Evolutionary conservation across 2,329 filamentous ascomycete species (phyloP).

Genomic region (Nigrospora osmanthi): DNA sequence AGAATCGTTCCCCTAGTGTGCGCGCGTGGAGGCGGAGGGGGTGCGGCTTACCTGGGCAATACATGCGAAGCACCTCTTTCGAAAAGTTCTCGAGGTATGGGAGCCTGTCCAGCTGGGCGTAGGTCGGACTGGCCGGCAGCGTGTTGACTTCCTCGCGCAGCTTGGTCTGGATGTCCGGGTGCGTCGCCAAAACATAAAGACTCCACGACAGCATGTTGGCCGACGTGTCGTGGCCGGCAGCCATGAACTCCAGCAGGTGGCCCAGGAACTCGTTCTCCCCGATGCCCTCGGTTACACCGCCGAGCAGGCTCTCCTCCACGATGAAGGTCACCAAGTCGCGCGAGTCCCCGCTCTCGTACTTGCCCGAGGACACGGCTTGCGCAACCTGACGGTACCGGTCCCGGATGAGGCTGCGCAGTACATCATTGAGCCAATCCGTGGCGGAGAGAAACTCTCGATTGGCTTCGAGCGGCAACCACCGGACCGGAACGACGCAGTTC

Average conservation of each 20-base stretch:
- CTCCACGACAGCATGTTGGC: slow-evolving; percentile 9
- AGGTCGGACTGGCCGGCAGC: neutral
- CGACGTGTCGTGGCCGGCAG: slow-evolving; percentile 8
- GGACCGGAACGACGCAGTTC: slow-evolving; percentile 6
- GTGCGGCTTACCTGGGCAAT: slow-evolving; percentile 5
- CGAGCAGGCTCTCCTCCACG: slow-evolving; percentile 6
- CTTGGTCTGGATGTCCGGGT: slow-evolving; percentile 4
- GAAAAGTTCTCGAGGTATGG: slow-evolving; percentile 6
- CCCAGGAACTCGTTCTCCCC: slow-evolving; percentile 5
- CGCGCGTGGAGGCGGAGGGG: neutral
- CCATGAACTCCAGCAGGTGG: slow-evolving; percentile 9
- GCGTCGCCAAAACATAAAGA: slow-evolving; percentile 4
- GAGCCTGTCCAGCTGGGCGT: slow-evolving; percentile 3
- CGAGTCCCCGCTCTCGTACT: slow-evolving; percentile 2
- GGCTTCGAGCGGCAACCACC: slow-evolving; percentile 7
- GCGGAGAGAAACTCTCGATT: slow-evolving; percentile 8
- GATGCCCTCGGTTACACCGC: slow-evolving; percentile 8
- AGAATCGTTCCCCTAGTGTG: slow-evolving; percentile 3
- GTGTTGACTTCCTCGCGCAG: slow-evolving; percentile 3
- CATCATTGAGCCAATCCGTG: slow-evolving; percentile 5
- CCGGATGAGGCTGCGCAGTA: slow-evolving; percentile 2
- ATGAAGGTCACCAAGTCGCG: slow-evolving; percentile 7
- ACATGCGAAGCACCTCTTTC: slow-evolving; percentile 4
- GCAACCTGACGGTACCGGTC: neutral
- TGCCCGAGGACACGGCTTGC: neutral